Percentiles rank a stretch among this genome's conserved stretches.
phyloP scores from a whole-genome alignment of 805 yeast species.

The Scheffersomyces lignosus region DNA sequence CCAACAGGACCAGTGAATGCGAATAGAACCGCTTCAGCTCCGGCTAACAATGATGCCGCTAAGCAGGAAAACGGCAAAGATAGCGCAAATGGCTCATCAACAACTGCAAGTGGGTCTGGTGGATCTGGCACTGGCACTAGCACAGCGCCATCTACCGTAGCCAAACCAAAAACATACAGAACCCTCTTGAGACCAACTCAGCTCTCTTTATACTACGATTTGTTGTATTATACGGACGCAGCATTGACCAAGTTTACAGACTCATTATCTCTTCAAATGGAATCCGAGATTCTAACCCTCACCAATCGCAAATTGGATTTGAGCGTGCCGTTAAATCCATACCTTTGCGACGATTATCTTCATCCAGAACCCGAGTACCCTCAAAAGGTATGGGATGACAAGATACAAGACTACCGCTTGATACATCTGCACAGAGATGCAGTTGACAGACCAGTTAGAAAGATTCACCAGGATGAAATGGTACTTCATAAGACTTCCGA shows the following conservation, averaged over 20 bases:
- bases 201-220: conserved; percentile 77
- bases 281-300: conserved; percentile 78
- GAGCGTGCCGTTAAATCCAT: conserved; percentile 73
- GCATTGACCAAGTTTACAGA: conserved; percentile 77
- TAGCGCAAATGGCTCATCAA: not conserved
- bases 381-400: conserved; percentile 42
- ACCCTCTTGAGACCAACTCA: conserved; percentile 81
- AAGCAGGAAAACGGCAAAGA: too few species aligned
- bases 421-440: conserved; percentile 33
- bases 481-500: conserved; percentile 68
- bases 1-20: conserved; percentile 1
- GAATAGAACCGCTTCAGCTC: not conserved
- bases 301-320: conserved; percentile 78
- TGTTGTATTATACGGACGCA: conserved; percentile 78
- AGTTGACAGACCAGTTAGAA: conserved; percentile 29
- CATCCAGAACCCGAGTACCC: conserved; percentile 52
- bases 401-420: conserved; percentile 30
- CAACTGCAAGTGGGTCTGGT: not conserved
- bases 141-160: conserved; percentile 11
- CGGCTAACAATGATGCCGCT: not conserved
- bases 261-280: conserved; percentile 74
- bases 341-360: conserved; percentile 45
- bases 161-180: conserved; percentile 71
- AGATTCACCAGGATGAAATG: conserved; percentile 43
- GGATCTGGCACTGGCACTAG: conserved; percentile 4